Evolutionary conservation across 345 rosid species (phyloP).

Genomic region (Salix purpurea): DNA sequence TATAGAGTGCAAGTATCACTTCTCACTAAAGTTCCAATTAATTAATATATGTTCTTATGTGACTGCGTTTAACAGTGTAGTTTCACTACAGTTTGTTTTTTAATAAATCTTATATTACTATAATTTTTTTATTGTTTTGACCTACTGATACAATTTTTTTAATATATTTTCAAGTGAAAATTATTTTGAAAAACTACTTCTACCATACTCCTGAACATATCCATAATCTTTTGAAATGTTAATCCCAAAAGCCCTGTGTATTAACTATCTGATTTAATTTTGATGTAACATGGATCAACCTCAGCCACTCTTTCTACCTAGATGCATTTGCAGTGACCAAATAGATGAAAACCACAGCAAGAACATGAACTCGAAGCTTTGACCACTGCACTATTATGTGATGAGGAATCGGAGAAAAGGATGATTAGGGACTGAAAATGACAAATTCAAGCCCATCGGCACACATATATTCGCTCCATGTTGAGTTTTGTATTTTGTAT

Average conservation of each 20-base stretch:
- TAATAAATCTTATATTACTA: too few relatives aligned
- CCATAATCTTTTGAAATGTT: not conserved
- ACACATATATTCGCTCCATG: too few relatives aligned
- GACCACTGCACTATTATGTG: not conserved
- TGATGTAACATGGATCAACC: not conserved
- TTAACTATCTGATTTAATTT: not conserved
- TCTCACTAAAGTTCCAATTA: not conserved
- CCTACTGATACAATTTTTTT: fast-evolving
- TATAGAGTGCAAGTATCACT: not conserved
- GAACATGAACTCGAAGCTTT: not conserved
- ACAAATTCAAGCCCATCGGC: not conserved
- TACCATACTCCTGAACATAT: too few relatives aligned
- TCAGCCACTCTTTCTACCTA: not conserved
- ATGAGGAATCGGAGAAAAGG: not conserved
- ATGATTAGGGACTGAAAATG: not conserved
- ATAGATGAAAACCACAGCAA: not conserved
- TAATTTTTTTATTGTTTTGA: too few relatives aligned
- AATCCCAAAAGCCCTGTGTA: not conserved
- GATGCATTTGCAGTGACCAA: not conserved
- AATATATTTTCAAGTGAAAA: too few relatives aligned
- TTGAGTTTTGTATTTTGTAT: too few relatives aligned
- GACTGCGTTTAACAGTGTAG: too few relatives aligned
- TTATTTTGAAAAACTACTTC: too few relatives aligned
- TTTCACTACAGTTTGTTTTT: too few relatives aligned
- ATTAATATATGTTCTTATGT: not conserved